These are phyloP conservation scores for Oidiodendron maius DNA, from an alignment of 495 filamentous ascomycete genomes.

Conservation along the genomic window DNA sequence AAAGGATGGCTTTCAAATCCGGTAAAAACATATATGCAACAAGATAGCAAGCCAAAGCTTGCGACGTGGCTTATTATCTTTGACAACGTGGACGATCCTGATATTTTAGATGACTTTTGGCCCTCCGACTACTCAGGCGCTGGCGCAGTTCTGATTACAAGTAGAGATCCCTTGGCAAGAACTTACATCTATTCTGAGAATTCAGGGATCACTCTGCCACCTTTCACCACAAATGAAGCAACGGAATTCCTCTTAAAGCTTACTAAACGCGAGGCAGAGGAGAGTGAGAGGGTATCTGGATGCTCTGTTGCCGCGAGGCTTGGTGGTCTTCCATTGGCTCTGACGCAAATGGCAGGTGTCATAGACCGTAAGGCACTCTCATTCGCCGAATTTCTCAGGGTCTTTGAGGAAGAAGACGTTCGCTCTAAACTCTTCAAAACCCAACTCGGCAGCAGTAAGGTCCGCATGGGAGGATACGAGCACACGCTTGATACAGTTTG, in stretches of 20 bases:
- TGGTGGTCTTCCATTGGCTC: conserved; percentile 34
- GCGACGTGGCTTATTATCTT: conserved; percentile 33
- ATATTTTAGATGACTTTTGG: conserved; percentile 30
- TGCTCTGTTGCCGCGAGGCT: conserved; percentile 17
- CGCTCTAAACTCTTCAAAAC: conserved; percentile 18
- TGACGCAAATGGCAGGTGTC: conserved; percentile 36
- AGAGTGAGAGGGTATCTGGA: conserved; percentile 1
- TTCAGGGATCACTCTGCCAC: conserved; percentile 8
- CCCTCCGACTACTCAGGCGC: conserved; percentile 21
- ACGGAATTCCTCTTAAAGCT: conserved; percentile 7
- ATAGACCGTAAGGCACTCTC: conserved; percentile 24
- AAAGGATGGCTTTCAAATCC: conserved; percentile 32
- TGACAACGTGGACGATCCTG: conserved; percentile 31
- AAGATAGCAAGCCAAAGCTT: not conserved
- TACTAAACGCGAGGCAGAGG: not conserved
- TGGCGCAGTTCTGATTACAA: conserved; percentile 34
- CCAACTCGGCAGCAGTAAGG: conserved; percentile 14
- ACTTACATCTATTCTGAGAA: conserved; percentile 3
- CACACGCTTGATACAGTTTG: conserved; percentile 32
- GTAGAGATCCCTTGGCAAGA: conserved; percentile 22
- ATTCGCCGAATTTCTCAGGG: conserved; percentile 24
- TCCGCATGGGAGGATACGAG: conserved; percentile 19
- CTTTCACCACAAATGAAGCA: conserved; percentile 7
- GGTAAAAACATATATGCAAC: conserved; percentile 11
- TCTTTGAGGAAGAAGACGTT: conserved; percentile 25